Base-by-base conservation (phyloP, 805 yeast species). In the Pichia heedii region DNA sequence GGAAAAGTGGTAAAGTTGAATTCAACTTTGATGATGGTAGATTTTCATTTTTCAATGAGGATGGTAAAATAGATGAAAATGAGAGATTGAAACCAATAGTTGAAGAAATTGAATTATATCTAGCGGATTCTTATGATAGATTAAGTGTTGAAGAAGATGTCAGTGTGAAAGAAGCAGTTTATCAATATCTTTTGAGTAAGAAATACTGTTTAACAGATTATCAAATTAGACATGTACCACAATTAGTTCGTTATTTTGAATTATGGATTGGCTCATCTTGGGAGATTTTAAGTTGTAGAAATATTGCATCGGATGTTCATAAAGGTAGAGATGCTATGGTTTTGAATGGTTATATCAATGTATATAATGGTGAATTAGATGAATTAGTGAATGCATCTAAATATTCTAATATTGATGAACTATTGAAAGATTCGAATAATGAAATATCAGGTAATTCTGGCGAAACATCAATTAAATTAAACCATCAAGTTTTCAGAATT, bases 261-360 rank as follows among this genome's bases (percentile, higher is more conserved):
- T 62, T 83, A 41, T 87, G 94, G 90, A 78, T 77, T 55, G 96
- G 95, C 1, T 68, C 81, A 20, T 70, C 80, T 27, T 78, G 87
- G 78, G 74, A 73, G 22, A 62, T 59, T 22, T 63, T 81, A 37
- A 81, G 93, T 54, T 81, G 81, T 2, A 75, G 78, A 49, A 75
- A 74, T 47, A 47, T 57, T 22, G 22, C 39, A 22, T 32, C 45
- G 2, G 54, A 77, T 62, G 79, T 70, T 36, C 79, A 76, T 50
- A 71, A 72, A 37, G 95, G 96, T 4, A 70, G 96, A 52, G 79
- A 87, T 58, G 80, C 87, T 0, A 69, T 77, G 54, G 79, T 81
- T 38, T 55, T 68, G 37, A 72, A 74, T 51, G 84, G 85, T 2
- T 81, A 78, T 58, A 70, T 67, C 29, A 62, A 56, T 5, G 59